These are phyloP conservation scores for Stipa capillata DNA, from an alignment of 176 grass and related monocot species.

Conservation along the genomic window DNA sequence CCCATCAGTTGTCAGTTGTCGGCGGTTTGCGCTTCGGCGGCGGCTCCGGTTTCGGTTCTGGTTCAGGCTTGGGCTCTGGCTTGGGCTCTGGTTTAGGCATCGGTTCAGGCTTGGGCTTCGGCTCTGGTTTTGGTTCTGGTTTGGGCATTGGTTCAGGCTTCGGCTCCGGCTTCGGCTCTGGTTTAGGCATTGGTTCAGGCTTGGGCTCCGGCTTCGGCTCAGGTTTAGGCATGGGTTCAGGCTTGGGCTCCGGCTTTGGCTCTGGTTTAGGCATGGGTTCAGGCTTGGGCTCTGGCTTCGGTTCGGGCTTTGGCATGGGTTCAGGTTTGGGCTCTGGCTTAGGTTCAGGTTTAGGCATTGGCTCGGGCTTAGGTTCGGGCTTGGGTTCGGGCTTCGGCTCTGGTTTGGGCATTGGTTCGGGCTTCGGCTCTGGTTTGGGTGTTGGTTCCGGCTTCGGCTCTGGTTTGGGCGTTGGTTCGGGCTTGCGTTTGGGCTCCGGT, in stretches of 20 bases:
- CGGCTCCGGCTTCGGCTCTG: neutral
- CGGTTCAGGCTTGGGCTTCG: neutral
- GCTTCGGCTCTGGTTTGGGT: neutral
- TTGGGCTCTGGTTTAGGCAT: neutral
- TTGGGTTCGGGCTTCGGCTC: neutral
- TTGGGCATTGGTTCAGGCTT: neutral
- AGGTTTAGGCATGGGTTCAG: neutral
- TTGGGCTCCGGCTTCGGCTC: neutral
- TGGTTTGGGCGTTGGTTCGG: neutral
- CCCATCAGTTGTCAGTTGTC: neutral
- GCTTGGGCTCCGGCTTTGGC: neutral
- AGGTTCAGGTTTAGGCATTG: neutral
- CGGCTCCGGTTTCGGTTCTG: neutral
- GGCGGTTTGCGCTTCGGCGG: neutral
- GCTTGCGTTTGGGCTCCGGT: neutral
- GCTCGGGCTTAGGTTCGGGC: neutral
- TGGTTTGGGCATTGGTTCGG: fast-evolving
- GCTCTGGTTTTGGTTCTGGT: neutral
- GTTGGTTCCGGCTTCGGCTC: neutral
- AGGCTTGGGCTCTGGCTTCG: neutral
- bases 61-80: neutral
- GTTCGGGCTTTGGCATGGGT: neutral
- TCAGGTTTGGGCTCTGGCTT: neutral
- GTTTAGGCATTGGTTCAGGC: neutral
- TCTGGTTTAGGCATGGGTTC: neutral